These are phyloP conservation scores for Metschnikowia santaceciliae DNA, from an alignment of 805 yeast genomes.

Conservation along the genomic window DNA sequence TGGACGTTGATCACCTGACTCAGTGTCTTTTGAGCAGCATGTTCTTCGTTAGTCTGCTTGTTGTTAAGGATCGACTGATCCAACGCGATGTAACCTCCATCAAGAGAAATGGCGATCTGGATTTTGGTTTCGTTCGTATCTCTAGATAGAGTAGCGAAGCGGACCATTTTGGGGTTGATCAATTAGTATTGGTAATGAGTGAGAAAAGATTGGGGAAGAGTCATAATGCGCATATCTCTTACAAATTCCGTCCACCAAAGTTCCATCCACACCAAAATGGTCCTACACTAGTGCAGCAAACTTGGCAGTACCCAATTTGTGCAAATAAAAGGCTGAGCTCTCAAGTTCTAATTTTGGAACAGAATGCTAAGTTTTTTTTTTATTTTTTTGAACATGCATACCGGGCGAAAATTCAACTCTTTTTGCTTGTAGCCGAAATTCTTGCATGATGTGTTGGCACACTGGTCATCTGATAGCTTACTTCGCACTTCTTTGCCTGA, in stretches of 20 bases:
- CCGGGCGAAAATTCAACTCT: too few relatives aligned
- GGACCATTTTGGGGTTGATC: neutral
- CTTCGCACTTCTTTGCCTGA: neutral
- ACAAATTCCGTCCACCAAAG: neutral
- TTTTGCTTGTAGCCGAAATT: neutral
- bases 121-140: constrained; percentile 92
- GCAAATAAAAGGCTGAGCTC: neutral
- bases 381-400: too few relatives aligned
- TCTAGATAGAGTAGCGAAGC: constrained; percentile 52
- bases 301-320: neutral
- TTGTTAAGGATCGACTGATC: constrained; percentile 53
- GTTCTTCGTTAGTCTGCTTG: constrained; percentile 26
- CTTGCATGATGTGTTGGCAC: neutral
- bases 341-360: too few relatives aligned
- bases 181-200: neutral
- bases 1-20: constrained; percentile 75
- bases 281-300: too few relatives aligned
- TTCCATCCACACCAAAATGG: neutral
- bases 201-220: neutral
- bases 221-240: neutral
- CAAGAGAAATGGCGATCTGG: constrained; percentile 76
- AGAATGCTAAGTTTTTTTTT: too few relatives aligned
- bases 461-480: neutral
- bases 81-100: constrained; percentile 76
- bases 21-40: constrained; percentile 66